Evolutionary conservation across 2,329 filamentous ascomycete species (phyloP), one percentile per base, ranked within the genome.

Genomic region (Penicillium sp.): DNA sequence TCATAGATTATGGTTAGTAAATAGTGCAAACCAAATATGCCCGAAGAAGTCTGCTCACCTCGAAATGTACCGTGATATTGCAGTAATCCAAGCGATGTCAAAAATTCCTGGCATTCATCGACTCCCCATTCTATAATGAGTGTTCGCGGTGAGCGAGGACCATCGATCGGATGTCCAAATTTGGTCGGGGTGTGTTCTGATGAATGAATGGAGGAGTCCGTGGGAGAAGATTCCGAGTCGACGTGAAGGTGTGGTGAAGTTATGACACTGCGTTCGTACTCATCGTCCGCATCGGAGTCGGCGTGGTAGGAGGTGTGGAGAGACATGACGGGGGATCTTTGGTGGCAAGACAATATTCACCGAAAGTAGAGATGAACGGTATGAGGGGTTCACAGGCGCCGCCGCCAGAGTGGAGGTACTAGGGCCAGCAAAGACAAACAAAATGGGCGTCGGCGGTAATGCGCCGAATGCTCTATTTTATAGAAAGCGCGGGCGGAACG

Each of bases 101-200:
- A 85, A 71, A 95, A 97, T 69, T 96, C 91, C 64, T 91, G 91
- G 76, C 90, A 93, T 77, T 97, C 91, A 59, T 95, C 91, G 17
- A 86, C 88, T 2, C 87, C 82, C 85, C 85, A 88, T 66, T 86
- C 80, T 23, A 79, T 80, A 50, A 88, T 84, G 57, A 82, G 77
- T 19, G 82, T 82, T 38, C 77, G 81, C 42, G 85, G 84, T 49
- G 81, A 82, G 54, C 74, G 77, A 63, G 78, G 78, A 64, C 80
- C 81, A 54, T 84, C 82, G 29, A 71, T 71, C 29, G 77, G 73
- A 62, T 82, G 77, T 50, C 80, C 82, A 64, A 82, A 84, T 45
- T 84, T 86, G 33, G 84, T 87, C 12, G 85, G 85, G 2, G 85
- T 88, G 65, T 86, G 84, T 68, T 87, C 82, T 54, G 79, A 81